phyloP scores from a whole-genome alignment of 2,329 filamentous ascomycete genomes.

The Colletotrichum sp. region DNA sequence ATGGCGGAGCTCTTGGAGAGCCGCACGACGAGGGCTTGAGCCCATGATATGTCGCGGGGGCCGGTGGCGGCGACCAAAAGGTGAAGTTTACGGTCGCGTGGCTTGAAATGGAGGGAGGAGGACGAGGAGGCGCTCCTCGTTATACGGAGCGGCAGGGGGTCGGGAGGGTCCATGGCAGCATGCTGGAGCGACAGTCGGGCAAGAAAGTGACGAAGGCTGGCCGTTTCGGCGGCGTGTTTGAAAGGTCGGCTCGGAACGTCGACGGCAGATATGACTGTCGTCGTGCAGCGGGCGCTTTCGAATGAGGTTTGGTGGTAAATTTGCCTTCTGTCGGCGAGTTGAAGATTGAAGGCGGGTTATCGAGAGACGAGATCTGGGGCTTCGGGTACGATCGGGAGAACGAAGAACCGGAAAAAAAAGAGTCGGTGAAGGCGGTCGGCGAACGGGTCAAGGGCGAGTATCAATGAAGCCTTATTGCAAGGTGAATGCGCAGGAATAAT shows the following conservation, averaged over 20 bases:
- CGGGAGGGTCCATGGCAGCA: slow-evolving; percentile 17
- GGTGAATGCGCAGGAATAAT: neutral
- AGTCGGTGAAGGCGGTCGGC: neutral
- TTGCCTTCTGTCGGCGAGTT: neutral
- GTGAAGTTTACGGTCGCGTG: slow-evolving; percentile 53
- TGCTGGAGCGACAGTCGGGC: neutral
- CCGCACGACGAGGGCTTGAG: slow-evolving; percentile 69
- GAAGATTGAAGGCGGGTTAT: neutral
- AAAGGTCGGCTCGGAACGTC: neutral
- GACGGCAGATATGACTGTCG: neutral
- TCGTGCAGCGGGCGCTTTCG: neutral
- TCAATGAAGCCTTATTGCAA: neutral
- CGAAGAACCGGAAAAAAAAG: neutral
- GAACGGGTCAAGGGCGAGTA: neutral
- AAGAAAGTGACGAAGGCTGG: neutral
- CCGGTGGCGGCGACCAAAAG: slow-evolving; percentile 72
- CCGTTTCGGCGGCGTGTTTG: neutral
- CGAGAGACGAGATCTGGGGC: neutral
- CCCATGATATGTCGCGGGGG: slow-evolving; percentile 68
- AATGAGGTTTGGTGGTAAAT: neutral
- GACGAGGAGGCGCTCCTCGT: slow-evolving; percentile 31
- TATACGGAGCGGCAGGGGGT: slow-evolving; percentile 17
- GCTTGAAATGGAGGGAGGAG: slow-evolving; percentile 40
- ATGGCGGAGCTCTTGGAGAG: slow-evolving; percentile 70
- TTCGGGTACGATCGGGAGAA: neutral